phyloP scores from a whole-genome alignment of 768 basidiomycete genomes.

The Suillus spraguei region DNA sequence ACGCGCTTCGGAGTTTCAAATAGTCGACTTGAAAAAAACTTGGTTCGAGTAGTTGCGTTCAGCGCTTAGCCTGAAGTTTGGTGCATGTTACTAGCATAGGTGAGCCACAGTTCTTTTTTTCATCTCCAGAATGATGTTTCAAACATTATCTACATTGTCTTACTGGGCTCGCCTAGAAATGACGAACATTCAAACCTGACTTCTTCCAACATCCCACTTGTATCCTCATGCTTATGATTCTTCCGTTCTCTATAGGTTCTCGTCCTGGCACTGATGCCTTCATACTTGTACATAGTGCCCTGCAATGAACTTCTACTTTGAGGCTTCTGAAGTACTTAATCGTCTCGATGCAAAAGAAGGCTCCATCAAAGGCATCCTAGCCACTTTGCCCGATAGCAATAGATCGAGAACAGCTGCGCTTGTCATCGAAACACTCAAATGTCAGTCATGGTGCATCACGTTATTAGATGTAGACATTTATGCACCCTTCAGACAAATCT shows the following conservation, averaged over 20 bases:
- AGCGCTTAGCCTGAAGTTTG: background rate
- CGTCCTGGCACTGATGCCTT: conserved; percentile 19
- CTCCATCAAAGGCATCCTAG: conserved; percentile 87
- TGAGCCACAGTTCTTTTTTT: conserved; percentile 23
- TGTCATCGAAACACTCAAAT: conserved; percentile 95
- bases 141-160: conserved; percentile 91
- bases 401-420: conserved; percentile 82
- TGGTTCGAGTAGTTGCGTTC: background rate
- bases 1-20: conserved; percentile 39
- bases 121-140: conserved; percentile 51
- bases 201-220: conserved; percentile 15
- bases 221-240: conserved; percentile 30
- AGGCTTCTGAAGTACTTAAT: conserved; percentile 82
- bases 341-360: conserved; percentile 87
- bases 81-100: conserved; percentile 2
- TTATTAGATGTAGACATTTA: background rate
- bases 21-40: background rate
- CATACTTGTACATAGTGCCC: conserved; percentile 25
- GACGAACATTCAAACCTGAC: conserved; percentile 48
- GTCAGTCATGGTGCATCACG: conserved; percentile 43
- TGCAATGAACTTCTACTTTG: conserved; percentile 95
- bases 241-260: conserved; percentile 20
- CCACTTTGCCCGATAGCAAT: conserved; percentile 70
- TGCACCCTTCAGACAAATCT: conserved; percentile 62
- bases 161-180: conserved; percentile 52